These are phyloP conservation scores for Aspergillus fischeri DNA, from an alignment of 2,329 filamentous ascomycete species.

Conservation along the genomic window DNA sequence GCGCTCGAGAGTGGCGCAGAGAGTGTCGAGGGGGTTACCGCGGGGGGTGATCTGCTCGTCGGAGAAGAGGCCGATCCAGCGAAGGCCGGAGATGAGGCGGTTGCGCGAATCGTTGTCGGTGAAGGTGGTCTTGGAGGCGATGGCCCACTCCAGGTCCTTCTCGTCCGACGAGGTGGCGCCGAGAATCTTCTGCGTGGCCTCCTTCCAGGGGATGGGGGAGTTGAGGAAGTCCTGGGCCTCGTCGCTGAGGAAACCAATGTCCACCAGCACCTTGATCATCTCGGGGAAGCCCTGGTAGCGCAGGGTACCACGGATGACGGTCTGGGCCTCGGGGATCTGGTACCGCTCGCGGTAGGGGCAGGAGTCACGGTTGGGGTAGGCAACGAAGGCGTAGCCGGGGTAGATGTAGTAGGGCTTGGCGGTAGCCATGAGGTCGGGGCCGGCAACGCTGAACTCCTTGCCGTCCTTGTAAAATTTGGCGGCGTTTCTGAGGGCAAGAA, in stretches of 20 bases:
- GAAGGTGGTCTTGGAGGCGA: conserved; percentile 73
- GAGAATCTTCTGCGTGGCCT: conserved; percentile 74
- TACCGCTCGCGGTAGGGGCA: conserved; percentile 85
- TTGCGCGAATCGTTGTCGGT: conserved; percentile 62
- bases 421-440: conserved; percentile 72
- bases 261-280: conserved; percentile 81
- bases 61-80: conserved; percentile 67
- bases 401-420: conserved; percentile 91
- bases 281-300: conserved; percentile 87
- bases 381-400: conserved; percentile 82
- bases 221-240: conserved; percentile 62
- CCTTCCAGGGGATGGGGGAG: conserved; percentile 71
- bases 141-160: conserved; percentile 67
- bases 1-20: conserved; percentile 81
- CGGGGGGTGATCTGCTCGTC: conserved; percentile 65
- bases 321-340: conserved; percentile 85
- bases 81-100: conserved; percentile 66
- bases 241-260: conserved; percentile 83
- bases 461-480: conserved; percentile 80
- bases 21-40: conserved; percentile 81
- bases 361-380: conserved; percentile 89
- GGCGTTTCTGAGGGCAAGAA: conserved; percentile 81
- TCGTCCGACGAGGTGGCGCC: conserved; percentile 63
- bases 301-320: conserved; percentile 77
- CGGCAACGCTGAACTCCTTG: conserved; percentile 62